Percentiles rank a stretch among this genome's conserved stretches.
Conservation (phyloP, 257 asterid genomes). For the Marsdenia floribunda region DNA sequence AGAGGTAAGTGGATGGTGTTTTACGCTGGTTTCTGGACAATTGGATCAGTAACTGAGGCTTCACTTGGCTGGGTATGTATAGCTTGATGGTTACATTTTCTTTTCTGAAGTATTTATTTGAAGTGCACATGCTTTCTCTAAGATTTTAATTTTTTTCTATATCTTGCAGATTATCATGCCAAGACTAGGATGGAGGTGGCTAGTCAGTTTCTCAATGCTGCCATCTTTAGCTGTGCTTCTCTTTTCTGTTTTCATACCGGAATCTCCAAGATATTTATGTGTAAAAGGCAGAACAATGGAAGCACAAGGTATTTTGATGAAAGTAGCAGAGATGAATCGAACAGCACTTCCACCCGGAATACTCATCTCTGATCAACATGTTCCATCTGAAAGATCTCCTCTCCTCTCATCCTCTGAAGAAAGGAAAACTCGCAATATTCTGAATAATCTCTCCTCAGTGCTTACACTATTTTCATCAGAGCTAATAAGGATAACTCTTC, state of each 20-base stretch:
- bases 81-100: neutral
- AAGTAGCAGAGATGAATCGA: neutral
- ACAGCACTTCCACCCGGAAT: slow-evolving; percentile 28
- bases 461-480: slow-evolving; percentile 36
- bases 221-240: slow-evolving; percentile 51
- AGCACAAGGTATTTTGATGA: neutral
- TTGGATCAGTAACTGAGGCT: neutral
- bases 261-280: slow-evolving; percentile 64
- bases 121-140: no score
- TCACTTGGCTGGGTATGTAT: neutral
- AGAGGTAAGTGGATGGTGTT: neutral
- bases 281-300: slow-evolving; percentile 17
- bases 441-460: slow-evolving; percentile 26
- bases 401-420: neutral
- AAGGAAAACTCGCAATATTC: neutral
- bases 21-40: neutral
- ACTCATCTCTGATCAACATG: slow-evolving; percentile 18
- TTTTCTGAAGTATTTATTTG: neutral
- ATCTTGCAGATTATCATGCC: slow-evolving; percentile 49
- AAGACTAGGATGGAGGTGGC: slow-evolving; percentile 73
- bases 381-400: slow-evolving; percentile 1
- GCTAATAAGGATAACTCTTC: slow-evolving; percentile 46
- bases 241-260: slow-evolving; percentile 43
- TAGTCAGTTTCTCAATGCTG: slow-evolving; percentile 51
- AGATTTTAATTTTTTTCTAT: neutral